Percentiles rank a stretch among this genome's conserved stretches.
Conservation (phyloP, 129 eudicot genomes). For the Chrysanthemum makinoi region DNA sequence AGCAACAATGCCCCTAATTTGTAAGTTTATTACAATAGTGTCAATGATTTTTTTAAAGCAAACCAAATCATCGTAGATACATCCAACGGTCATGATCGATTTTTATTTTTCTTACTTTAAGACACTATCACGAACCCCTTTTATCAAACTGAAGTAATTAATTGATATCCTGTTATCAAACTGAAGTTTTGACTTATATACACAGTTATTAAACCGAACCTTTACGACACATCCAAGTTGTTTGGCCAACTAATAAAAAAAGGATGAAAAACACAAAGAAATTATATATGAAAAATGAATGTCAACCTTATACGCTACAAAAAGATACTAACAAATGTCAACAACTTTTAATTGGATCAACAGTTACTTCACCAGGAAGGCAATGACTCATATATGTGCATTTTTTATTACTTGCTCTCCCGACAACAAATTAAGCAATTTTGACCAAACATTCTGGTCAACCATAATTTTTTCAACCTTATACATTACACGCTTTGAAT, state of each 20-base stretch:
- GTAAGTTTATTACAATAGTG: too few species aligned
- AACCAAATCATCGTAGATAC: too few species aligned
- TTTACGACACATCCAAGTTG: background rate
- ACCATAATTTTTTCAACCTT: constrained; percentile 25
- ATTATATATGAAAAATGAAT: background rate
- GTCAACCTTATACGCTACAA: constrained; percentile 18
- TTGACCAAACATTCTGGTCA: constrained; percentile 13
- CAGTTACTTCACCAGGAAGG: constrained; percentile 31
- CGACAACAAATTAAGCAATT: constrained; percentile 22
- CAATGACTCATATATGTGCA: constrained; percentile 9
- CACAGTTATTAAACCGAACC: too few species aligned
- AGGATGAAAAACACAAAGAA: background rate
- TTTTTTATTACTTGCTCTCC: background rate
- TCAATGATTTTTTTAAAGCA: too few species aligned
- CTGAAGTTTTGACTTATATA: too few species aligned
- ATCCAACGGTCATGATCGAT: too few species aligned
- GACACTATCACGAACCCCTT: too few species aligned
- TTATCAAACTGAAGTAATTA: too few species aligned
- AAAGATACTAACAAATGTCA: constrained; percentile 4
- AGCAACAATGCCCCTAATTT: too few species aligned
- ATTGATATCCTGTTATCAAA: too few species aligned
- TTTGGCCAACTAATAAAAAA: constrained; percentile 3
- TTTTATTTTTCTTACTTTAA: too few species aligned
- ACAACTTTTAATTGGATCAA: background rate
- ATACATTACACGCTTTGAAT: constrained; percentile 2